Percentiles rank a stretch among this genome's conserved stretches.
Conservation (phyloP, 2,329 filamentous ascomycete genomes). For the Simplicillium sp. region DNA sequence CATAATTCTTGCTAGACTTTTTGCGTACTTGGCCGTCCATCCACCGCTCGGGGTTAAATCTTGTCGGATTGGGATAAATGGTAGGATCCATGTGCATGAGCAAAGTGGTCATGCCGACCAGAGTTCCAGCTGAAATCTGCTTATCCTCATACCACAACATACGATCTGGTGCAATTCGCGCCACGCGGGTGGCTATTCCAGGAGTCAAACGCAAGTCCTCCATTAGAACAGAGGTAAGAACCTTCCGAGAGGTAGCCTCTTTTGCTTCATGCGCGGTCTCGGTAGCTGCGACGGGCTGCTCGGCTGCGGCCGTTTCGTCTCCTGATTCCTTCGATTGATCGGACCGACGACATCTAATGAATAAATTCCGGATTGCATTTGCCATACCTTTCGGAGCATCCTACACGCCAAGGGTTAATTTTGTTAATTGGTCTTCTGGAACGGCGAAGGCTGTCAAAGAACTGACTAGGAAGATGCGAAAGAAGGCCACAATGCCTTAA, state of each 20-base stretch:
- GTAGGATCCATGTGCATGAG: constrained; percentile 11
- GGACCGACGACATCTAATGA: neutral
- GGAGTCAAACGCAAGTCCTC: constrained; percentile 28
- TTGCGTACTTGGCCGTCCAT: constrained; percentile 1
- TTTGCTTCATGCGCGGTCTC: constrained; percentile 13
- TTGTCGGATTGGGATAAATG: constrained; percentile 8
- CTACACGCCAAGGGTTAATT: neutral
- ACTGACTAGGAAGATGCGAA: neutral
- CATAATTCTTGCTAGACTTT: neutral
- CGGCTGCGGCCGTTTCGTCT: neutral
- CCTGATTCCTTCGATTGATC: neutral
- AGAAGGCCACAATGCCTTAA: neutral
- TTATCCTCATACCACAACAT: constrained; percentile 15
- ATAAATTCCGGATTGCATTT: constrained; percentile 20
- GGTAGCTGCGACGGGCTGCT: neutral
- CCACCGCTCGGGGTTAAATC: constrained; percentile 16
- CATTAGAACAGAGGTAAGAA: constrained; percentile 24
- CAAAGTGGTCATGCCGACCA: constrained; percentile 24
- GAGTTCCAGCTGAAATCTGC: constrained; percentile 16
- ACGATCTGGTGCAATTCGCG: constrained; percentile 15
- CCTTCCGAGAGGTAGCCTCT: constrained; percentile 19
- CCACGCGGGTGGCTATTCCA: constrained; percentile 18
- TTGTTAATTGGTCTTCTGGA: neutral
- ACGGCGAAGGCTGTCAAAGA: neutral
- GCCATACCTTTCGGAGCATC: neutral